Evolutionary conservation across 805 yeast genomes (phyloP).

Genomic region (Torulaspora quercuum): DNA sequence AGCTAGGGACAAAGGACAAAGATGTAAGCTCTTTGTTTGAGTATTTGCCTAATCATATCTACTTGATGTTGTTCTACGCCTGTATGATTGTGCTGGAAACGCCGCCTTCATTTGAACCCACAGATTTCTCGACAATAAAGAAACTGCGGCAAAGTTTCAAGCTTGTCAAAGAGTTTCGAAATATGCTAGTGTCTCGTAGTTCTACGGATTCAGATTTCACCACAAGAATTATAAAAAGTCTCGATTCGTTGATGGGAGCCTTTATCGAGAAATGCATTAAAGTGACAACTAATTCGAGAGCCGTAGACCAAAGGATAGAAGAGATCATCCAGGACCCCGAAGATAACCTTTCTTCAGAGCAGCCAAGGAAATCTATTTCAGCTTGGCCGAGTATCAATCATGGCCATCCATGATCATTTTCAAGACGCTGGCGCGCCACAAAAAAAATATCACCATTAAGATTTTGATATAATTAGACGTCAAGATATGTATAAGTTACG

Average conservation of each 20-base stretch:
- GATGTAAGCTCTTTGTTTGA: conserved; percentile 55
- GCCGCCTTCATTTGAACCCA: conserved; percentile 32
- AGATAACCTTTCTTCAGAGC: conserved; percentile 5
- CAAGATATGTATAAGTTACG: too few species aligned
- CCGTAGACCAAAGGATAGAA: conserved; percentile 13
- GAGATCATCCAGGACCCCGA: conserved; percentile 14
- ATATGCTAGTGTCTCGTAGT: conserved; percentile 42
- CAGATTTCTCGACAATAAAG: conserved; percentile 27
- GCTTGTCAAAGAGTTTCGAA: conserved; percentile 44
- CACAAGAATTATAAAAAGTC: conserved; percentile 38
- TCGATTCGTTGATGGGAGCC: conserved; percentile 20
- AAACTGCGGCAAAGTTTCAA: conserved; percentile 40
- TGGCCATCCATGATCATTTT: conserved; percentile 49
- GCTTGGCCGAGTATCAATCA: conserved; percentile 72
- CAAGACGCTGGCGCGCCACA: conserved; percentile 10
- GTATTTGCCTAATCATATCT: conserved; percentile 70
- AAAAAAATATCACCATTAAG: too few species aligned
- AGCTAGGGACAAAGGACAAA: conserved; percentile 53
- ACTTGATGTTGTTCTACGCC: conserved; percentile 67
- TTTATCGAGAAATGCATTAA: conserved; percentile 16
- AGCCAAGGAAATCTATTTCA: conserved; percentile 33
- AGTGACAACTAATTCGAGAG: conserved; percentile 7
- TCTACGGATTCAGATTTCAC: conserved; percentile 57
- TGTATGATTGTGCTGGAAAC: conserved; percentile 54
- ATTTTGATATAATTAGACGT: too few species aligned